A percentile compares a stretch with the other conserved stretches of the same genome.
Evolutionary conservation across 371 early-diverging fungal genomes (phyloP).

Genomic region (Rhizomucor pusillus): DNA sequence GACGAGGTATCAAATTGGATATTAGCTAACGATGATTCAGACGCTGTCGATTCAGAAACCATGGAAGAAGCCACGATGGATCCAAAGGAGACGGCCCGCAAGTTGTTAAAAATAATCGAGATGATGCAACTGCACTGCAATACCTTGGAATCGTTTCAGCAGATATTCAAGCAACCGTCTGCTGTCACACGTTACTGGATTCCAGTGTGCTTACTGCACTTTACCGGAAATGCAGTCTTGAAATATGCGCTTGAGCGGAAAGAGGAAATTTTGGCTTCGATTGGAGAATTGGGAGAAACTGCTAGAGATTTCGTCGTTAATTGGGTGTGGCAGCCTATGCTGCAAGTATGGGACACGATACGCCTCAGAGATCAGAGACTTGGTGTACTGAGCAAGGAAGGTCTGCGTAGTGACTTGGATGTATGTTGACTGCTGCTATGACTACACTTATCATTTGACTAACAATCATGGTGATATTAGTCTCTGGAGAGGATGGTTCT

Average conservation of each 20-base stretch:
- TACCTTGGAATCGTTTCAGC: conserved; percentile 15
- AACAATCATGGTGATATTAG: conserved; percentile 19
- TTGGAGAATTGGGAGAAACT: conserved; percentile 52
- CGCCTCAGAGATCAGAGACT: conserved; percentile 75
- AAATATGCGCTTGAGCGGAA: conserved; percentile 43
- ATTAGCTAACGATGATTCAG: too few relatives aligned
- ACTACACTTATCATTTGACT: too few relatives aligned
- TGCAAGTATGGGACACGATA: conserved; percentile 80
- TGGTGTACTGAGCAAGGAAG: conserved; percentile 73
- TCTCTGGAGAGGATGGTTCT: conserved; percentile 89
- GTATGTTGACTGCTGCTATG: conserved; percentile 35
- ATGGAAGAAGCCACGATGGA: not conserved
- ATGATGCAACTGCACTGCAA: conserved; percentile 13
- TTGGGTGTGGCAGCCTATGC: conserved; percentile 81
- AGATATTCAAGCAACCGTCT: conserved; percentile 44
- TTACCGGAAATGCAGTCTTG: conserved; percentile 33
- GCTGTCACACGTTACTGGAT: conserved; percentile 61
- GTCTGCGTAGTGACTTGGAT: conserved; percentile 76
- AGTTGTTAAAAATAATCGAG: conserved; percentile 5
- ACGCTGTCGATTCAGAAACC: not conserved
- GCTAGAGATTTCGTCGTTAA: conserved; percentile 57
- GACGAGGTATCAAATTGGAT: too few relatives aligned
- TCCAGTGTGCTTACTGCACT: conserved; percentile 40
- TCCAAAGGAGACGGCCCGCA: not conserved
- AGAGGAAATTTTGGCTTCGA: conserved; percentile 47